Evolutionary conservation across 306 rosid species (phyloP).

Genomic region (Dalbergia cochinchinensis): DNA sequence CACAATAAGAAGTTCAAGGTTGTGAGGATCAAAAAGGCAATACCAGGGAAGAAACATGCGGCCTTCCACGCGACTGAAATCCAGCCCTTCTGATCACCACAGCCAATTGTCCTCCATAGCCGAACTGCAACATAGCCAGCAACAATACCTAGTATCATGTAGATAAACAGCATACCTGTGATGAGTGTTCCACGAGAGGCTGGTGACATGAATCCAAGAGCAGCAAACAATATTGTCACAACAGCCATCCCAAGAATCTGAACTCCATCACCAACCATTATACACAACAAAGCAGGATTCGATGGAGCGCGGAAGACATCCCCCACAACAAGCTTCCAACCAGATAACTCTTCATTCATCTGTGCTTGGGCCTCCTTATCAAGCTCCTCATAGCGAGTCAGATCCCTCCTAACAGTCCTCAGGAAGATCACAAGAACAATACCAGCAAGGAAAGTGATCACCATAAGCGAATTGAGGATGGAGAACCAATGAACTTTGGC

Average conservation of each 20-base stretch:
- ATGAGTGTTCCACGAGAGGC: conserved; percentile 94
- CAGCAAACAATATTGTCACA: conserved; percentile 95
- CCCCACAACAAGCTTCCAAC: conserved; percentile 99
- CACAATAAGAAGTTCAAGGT: conserved; percentile 84
- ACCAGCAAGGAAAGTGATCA: conserved; percentile 94
- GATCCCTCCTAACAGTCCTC: conserved; percentile 94
- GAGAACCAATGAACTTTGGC: conserved; percentile 98
- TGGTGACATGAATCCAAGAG: conserved; percentile 98
- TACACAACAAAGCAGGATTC: conserved; percentile 75
- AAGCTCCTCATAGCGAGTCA: conserved; percentile 92
- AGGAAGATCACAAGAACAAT: conserved; percentile 91
- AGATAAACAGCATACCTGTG: conserved; percentile 94
- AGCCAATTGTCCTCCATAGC: conserved; percentile 85
- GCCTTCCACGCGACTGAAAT: conserved; percentile 82
- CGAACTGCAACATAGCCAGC: conserved; percentile 97
- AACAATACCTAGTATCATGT: conserved; percentile 87
- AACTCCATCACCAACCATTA: conserved; percentile 94
- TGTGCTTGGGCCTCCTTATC: conserved; percentile 99
- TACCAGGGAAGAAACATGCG: conserved; percentile 98
- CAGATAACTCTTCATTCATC: conserved; percentile 97
- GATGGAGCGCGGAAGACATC: conserved; percentile 97
- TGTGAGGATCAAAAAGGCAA: conserved; percentile 86
- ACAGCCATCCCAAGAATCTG: conserved; percentile 98
- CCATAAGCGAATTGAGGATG: conserved; percentile 93
- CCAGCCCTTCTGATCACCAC: conserved; percentile 86